Evolutionary conservation across 2,329 filamentous ascomycete genomes (phyloP).

Genomic region (Fonsecaea multimorphosa): DNA sequence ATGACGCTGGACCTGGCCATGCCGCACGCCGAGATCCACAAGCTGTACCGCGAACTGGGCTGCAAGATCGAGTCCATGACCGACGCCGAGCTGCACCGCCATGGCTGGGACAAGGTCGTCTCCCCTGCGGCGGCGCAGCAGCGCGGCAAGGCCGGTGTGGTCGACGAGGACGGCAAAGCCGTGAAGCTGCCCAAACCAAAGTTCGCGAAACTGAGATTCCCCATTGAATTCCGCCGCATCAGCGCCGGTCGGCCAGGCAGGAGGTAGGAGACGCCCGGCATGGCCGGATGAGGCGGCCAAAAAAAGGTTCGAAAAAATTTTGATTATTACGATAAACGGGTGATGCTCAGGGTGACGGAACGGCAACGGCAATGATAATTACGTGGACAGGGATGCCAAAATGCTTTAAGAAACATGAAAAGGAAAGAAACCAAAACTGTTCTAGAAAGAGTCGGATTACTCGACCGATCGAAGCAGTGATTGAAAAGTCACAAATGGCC

Average conservation of each 20-base stretch:
- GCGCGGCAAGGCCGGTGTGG: too few relatives aligned
- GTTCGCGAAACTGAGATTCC: conserved; percentile 75
- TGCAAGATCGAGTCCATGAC: conserved; percentile 51
- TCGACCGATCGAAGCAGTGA: not conserved
- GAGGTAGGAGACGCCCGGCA: conserved; percentile 4
- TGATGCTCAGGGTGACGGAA: too few relatives aligned
- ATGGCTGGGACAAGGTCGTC: conserved; percentile 44
- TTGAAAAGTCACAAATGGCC: conserved; percentile 24
- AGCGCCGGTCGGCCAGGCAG: conserved; percentile 30
- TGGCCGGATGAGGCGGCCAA: too few relatives aligned
- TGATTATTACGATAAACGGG: too few relatives aligned
- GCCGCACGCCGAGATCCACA: conserved; percentile 44
- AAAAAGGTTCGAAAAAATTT: too few relatives aligned
- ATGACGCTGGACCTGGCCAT: conserved; percentile 53
- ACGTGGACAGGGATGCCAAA: too few relatives aligned
- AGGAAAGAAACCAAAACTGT: not conserved
- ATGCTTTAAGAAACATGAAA: not conserved
- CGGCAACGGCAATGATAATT: too few relatives aligned
- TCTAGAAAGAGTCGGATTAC: not conserved
- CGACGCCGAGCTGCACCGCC: conserved; percentile 51
- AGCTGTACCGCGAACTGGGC: conserved; percentile 56
- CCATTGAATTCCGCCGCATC: conserved; percentile 78
- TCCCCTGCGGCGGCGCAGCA: conserved; percentile 59
- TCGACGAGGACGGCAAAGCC: conserved; percentile 68
- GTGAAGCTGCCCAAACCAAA: conserved; percentile 58